phyloP scores from a whole-genome alignment of 1,284 basidiomycete genomes.

The Farysia itapuensis region DNA sequence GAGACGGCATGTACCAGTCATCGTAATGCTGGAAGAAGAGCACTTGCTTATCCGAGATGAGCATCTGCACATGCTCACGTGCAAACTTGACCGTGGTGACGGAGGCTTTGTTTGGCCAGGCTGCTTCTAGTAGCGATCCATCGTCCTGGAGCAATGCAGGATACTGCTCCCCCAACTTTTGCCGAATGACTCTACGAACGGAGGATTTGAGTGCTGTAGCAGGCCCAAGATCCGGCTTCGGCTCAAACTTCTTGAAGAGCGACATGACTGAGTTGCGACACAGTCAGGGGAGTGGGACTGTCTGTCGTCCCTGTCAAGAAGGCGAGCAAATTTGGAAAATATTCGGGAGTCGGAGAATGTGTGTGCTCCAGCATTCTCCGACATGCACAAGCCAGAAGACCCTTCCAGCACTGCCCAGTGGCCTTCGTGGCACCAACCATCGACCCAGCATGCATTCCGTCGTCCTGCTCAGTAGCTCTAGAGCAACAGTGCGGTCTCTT shows the following conservation, averaged over 20 bases:
- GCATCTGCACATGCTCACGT: slow-evolving; percentile 92
- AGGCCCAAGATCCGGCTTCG: slow-evolving; percentile 82
- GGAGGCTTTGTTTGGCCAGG: slow-evolving; percentile 98
- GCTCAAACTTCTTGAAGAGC: slow-evolving; percentile 60
- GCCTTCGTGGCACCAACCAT: no score
- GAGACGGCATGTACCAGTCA: slow-evolving; percentile 84
- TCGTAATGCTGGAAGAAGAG: slow-evolving; percentile 97
- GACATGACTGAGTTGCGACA: no score
- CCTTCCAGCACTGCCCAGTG: no score
- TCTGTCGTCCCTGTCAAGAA: no score
- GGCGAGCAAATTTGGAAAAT: no score
- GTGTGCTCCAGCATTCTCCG: no score
- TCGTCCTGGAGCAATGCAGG: slow-evolving; percentile 65
- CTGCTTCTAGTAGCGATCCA: slow-evolving; percentile 72
- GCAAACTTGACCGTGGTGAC: slow-evolving; percentile 86
- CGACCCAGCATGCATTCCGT: no score
- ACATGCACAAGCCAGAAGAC: no score
- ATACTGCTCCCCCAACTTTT: slow-evolving; percentile 79
- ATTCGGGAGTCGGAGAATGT: no score
- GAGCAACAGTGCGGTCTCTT: no score
- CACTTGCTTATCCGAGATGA: slow-evolving; percentile 80
- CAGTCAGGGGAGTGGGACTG: no score
- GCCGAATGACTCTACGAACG: slow-evolving; percentile 84
- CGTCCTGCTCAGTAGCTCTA: no score
- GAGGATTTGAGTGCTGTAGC: slow-evolving; percentile 95